These are phyloP conservation scores for Botrytis elliptica DNA, from an alignment of 2,329 filamentous ascomycete species.

Conservation along the genomic window DNA sequence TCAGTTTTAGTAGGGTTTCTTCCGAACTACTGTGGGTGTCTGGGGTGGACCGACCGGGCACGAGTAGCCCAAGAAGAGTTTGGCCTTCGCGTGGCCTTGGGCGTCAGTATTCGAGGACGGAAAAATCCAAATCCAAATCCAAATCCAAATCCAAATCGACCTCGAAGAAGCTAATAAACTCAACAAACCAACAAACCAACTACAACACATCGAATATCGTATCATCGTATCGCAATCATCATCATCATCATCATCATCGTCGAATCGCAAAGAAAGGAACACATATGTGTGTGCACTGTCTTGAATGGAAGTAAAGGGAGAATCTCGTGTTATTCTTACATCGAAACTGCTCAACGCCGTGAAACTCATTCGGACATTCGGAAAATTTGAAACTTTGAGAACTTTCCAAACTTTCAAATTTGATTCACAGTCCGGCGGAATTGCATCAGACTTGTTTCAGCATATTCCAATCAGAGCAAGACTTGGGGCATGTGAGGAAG, in stretches of 20 bases:
- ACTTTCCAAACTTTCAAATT: not conserved
- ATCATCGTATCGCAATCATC: not conserved
- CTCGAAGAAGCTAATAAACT: conserved; percentile 2
- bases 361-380: not conserved
- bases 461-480: too few relatives aligned
- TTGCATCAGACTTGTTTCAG: not conserved
- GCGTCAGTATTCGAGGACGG: not conserved
- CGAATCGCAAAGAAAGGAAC: not conserved
- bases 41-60: not conserved
- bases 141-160: not conserved
- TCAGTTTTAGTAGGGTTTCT: not conserved
- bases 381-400: not conserved
- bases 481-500: rapidly evolving
- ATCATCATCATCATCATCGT: not conserved
- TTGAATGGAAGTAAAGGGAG: not conserved
- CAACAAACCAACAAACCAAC: not conserved
- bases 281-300: not conserved
- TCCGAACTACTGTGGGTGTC: not conserved
- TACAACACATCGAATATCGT: not conserved
- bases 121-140: not conserved
- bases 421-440: not conserved
- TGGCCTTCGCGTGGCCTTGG: not conserved
- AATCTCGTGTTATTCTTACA: not conserved
- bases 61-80: conserved; percentile 4
- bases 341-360: not conserved